These are phyloP conservation scores for Smittium culicis DNA, from an alignment of 371 early-diverging fungal species.

Conservation along the genomic window DNA sequence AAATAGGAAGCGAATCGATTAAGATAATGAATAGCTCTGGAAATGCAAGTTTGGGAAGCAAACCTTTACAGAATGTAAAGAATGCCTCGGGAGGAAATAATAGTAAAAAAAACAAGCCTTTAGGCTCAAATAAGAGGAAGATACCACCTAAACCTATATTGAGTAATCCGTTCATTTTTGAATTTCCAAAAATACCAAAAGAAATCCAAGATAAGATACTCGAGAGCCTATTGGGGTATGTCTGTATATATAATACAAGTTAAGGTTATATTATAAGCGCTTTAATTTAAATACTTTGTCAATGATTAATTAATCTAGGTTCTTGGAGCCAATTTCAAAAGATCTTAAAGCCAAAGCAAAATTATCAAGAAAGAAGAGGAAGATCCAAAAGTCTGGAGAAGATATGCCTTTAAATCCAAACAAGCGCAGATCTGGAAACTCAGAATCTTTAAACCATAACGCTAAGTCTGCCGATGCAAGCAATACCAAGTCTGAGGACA, in stretches of 20 bases:
- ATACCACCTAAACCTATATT: not conserved
- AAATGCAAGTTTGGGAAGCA: too few relatives aligned
- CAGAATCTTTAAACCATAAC: not conserved
- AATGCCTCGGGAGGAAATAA: too few relatives aligned
- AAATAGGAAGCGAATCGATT: too few relatives aligned
- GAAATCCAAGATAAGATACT: not conserved
- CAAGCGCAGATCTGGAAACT: not conserved
- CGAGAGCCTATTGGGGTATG: not conserved
- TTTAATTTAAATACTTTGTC: not conserved
- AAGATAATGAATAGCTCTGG: too few relatives aligned
- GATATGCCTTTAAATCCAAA: not conserved
- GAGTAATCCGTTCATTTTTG: not conserved
- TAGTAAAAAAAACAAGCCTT: too few relatives aligned
- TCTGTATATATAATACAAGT: not conserved
- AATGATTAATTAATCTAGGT: not conserved
- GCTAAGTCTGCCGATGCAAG: too few relatives aligned
- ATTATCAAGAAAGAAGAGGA: too few relatives aligned
- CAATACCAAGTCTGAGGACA: not conserved
- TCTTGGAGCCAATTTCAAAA: not conserved
- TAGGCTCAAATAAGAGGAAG: not conserved
- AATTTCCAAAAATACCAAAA: not conserved
- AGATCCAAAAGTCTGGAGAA: not conserved
- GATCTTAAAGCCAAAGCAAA: not conserved
- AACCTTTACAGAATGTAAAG: too few relatives aligned
- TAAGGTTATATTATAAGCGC: not conserved